Conservation (phyloP, 192 early-diverging fungal genomes). For the Podila clonocystis region DNA sequence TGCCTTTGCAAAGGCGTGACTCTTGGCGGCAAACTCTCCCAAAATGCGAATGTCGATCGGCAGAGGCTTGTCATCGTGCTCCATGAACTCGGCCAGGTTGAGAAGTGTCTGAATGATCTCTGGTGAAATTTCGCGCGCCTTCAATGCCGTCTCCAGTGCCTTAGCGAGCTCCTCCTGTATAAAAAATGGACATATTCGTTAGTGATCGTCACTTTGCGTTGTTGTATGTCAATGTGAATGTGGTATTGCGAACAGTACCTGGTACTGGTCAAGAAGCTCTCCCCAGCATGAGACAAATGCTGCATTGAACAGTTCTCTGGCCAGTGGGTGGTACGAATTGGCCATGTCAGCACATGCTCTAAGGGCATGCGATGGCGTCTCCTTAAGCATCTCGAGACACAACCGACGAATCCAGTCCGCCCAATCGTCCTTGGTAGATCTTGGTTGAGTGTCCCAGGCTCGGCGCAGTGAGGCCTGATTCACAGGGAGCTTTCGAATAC, state of each 20-base stretch:
- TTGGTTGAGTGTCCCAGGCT: slow-evolving; percentile 88
- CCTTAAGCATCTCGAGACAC: slow-evolving; percentile 90
- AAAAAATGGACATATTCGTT: neutral
- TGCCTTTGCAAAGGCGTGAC: slow-evolving; percentile 98
- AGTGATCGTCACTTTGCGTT: too few species aligned
- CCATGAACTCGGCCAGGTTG: slow-evolving; percentile 98
- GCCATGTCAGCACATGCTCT: slow-evolving; percentile 91
- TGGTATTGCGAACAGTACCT: slow-evolving; percentile 36
- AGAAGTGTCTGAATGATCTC: slow-evolving; percentile 92
- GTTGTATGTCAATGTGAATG: too few species aligned
- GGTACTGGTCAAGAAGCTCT: slow-evolving; percentile 88
- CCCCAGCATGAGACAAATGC: slow-evolving; percentile 98
- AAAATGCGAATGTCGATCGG: slow-evolving; percentile 93
- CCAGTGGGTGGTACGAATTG: slow-evolving; percentile 78
- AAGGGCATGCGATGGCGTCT: slow-evolving; percentile 96
- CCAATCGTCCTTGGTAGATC: slow-evolving; percentile 95
- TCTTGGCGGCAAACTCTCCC: slow-evolving; percentile 89
- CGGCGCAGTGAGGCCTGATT: slow-evolving; percentile 87
- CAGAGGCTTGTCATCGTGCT: slow-evolving; percentile 94
- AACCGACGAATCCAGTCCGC: slow-evolving; percentile 93
- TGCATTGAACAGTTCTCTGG: slow-evolving; percentile 94
- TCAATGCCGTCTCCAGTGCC: slow-evolving; percentile 84
- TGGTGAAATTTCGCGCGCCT: slow-evolving; percentile 84
- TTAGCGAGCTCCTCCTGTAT: slow-evolving; percentile 80
- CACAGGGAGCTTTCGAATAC: slow-evolving; percentile 80